Conservation (phyloP, 1,139 yeast genomes). For the Fermentozyma sake region DNA sequence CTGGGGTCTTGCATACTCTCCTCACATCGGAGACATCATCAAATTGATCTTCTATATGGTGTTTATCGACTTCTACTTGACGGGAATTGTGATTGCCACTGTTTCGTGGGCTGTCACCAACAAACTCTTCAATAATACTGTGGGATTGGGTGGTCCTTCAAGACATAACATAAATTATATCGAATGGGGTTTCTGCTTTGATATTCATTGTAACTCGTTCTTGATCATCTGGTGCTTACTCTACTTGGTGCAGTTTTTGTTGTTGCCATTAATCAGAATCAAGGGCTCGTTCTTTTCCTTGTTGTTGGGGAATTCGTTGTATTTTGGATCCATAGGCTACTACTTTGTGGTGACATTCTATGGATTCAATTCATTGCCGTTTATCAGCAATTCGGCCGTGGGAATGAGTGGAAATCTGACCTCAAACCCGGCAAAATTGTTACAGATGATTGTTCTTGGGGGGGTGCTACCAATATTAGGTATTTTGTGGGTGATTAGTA, state of each 20-base stretch:
- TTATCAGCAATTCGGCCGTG: slow-evolving; percentile 43
- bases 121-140: slow-evolving; percentile 46
- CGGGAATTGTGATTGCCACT: slow-evolving; percentile 68
- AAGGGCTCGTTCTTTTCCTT: slow-evolving; percentile 58
- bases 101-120: slow-evolving; percentile 70
- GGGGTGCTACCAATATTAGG: slow-evolving; percentile 52
- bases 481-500: slow-evolving; percentile 51
- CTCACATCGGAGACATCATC: slow-evolving; percentile 54
- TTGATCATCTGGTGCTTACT: slow-evolving; percentile 74
- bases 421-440: slow-evolving; percentile 35
- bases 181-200: slow-evolving; percentile 95
- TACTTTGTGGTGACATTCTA: slow-evolving; percentile 79
- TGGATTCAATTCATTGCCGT: slow-evolving; percentile 84
- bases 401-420: slow-evolving; percentile 23
- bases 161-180: slow-evolving; percentile 48
- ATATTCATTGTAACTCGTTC: slow-evolving; percentile 87
- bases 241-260: slow-evolving; percentile 70
- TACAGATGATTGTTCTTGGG: slow-evolving; percentile 36
- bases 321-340: slow-evolving; percentile 66
- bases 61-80: slow-evolving; percentile 72
- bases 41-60: slow-evolving; percentile 76
- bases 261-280: slow-evolving; percentile 66
- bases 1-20: slow-evolving; percentile 85
- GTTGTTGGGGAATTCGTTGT: slow-evolving; percentile 72
- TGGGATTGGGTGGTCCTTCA: slow-evolving; percentile 28